phyloP scores from a whole-genome alignment of 768 basidiomycete genomes.

The Symmetrospora coprosmae region DNA sequence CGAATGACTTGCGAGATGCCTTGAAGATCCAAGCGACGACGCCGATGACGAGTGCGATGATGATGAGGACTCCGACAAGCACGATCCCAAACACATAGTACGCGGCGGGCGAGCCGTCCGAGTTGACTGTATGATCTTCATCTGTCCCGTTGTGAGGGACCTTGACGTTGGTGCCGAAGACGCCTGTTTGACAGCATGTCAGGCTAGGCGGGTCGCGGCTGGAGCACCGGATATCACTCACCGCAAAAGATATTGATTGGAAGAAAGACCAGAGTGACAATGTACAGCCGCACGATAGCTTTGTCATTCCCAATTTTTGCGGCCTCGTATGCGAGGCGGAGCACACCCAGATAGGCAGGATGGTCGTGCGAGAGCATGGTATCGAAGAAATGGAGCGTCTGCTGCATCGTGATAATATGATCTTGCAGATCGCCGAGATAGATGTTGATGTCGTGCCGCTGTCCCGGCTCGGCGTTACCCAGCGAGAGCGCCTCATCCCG shows the following conservation, averaged over 20 bases:
- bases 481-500: slow-evolving; percentile 39
- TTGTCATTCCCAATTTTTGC: slow-evolving; percentile 54
- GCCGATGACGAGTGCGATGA: background rate
- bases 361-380: slow-evolving; percentile 75
- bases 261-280: slow-evolving; percentile 54
- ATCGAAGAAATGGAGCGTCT: slow-evolving; percentile 70
- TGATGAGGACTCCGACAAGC: background rate
- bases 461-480: slow-evolving; percentile 35
- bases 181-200: slow-evolving; percentile 41
- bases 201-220: background rate
- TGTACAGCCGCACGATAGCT: slow-evolving; percentile 52
- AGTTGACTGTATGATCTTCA: slow-evolving; percentile 17
- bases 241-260: slow-evolving; percentile 46
- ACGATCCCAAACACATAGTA: slow-evolving; percentile 36
- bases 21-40: slow-evolving; percentile 8
- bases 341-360: slow-evolving; percentile 66
- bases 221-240: slow-evolving; percentile 28
- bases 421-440: slow-evolving; percentile 90
- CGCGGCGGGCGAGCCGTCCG: slow-evolving; percentile 37
- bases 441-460: slow-evolving; percentile 54
- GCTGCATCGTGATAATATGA: slow-evolving; percentile 75
- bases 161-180: slow-evolving; percentile 53
- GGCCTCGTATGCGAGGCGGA: slow-evolving; percentile 50
- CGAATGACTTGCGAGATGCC: slow-evolving; percentile 4
- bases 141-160: slow-evolving; percentile 48